Evolutionary conservation across 2,329 filamentous ascomycete species (phyloP).

Genomic region (Colletotrichum sp.): DNA sequence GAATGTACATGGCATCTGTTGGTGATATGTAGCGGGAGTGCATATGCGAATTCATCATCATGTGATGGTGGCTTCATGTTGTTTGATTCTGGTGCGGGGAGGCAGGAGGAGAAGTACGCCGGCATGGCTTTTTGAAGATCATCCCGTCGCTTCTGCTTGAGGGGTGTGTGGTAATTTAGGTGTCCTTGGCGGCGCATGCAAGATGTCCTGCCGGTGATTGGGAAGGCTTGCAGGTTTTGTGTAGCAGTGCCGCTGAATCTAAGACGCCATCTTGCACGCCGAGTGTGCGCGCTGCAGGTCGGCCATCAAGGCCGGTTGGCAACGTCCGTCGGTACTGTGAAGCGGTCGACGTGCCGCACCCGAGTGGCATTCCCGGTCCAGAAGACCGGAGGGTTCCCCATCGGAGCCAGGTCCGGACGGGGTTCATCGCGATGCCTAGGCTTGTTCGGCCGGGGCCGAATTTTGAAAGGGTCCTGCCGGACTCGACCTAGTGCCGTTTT

Average conservation of each 20-base stretch:
- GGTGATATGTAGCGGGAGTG: not conserved
- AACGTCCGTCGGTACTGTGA: accelerated
- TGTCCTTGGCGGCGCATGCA: not conserved
- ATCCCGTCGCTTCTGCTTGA: not conserved
- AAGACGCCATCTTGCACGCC: not conserved
- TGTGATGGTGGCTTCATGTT: not conserved
- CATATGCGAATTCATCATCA: not conserved
- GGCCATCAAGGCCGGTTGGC: too few species aligned
- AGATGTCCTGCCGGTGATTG: not conserved
- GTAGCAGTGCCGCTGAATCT: not conserved
- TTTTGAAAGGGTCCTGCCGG: not conserved
- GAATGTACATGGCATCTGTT: not conserved
- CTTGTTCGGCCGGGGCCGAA: not conserved
- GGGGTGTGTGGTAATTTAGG: not conserved
- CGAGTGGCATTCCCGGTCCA: not conserved
- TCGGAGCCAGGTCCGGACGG: not conserved
- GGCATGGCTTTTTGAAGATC: not conserved
- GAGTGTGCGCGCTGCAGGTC: not conserved
- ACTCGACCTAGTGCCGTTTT: not conserved
- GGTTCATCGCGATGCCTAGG: not conserved
- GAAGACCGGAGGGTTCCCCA: not conserved
- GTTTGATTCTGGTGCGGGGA: not conserved
- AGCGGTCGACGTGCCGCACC: not conserved
- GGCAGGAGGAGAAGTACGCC: not conserved
- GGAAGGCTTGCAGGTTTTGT: not conserved